Percentiles rank a stretch among this genome's conserved stretches.
Conservation (phyloP, 495 filamentous ascomycete genomes). For the Aspergillus wentii region DNA sequence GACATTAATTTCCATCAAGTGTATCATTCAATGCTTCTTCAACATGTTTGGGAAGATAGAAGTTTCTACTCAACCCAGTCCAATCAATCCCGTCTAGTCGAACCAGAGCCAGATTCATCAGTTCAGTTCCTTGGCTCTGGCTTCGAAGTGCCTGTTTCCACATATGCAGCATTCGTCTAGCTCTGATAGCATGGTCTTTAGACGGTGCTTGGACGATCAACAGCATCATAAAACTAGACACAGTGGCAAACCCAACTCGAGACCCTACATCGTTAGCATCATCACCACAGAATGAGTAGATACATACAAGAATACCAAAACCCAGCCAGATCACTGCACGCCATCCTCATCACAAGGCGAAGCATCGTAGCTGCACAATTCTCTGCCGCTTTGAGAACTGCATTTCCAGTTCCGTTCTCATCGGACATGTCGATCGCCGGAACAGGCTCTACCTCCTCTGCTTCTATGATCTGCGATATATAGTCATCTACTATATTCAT, state of each 20-base stretch:
- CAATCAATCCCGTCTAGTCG: slow-evolving; percentile 4
- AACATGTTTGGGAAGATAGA: slow-evolving; percentile 2
- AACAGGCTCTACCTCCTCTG: slow-evolving; percentile 5
- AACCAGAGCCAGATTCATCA: slow-evolving; percentile 14
- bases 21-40: not conserved
- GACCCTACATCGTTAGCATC: slow-evolving; percentile 9
- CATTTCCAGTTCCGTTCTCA: slow-evolving; percentile 6
- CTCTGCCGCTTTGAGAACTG: slow-evolving; percentile 12
- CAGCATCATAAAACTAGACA: slow-evolving; percentile 13
- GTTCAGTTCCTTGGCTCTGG: slow-evolving; percentile 4
- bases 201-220: slow-evolving; percentile 12
- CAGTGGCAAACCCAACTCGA: slow-evolving; percentile 12
- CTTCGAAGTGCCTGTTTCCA: slow-evolving; percentile 11
- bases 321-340: slow-evolving; percentile 6
- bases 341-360: slow-evolving; percentile 10
- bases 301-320: slow-evolving; percentile 15
- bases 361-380: slow-evolving; percentile 13
- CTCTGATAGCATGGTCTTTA: slow-evolving; percentile 9
- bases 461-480: slow-evolving; percentile 8
- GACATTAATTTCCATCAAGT: too few relatives aligned
- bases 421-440: slow-evolving; percentile 9
- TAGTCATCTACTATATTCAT: slow-evolving; percentile 7
- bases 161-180: slow-evolving; percentile 8
- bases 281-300: not conserved
- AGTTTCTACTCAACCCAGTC: slow-evolving; percentile 10